A percentile compares a stretch with the other conserved stretches of the same genome.
phyloP scores from a whole-genome alignment of 202 grass and related monocot species.

The Carex arenaria region DNA sequence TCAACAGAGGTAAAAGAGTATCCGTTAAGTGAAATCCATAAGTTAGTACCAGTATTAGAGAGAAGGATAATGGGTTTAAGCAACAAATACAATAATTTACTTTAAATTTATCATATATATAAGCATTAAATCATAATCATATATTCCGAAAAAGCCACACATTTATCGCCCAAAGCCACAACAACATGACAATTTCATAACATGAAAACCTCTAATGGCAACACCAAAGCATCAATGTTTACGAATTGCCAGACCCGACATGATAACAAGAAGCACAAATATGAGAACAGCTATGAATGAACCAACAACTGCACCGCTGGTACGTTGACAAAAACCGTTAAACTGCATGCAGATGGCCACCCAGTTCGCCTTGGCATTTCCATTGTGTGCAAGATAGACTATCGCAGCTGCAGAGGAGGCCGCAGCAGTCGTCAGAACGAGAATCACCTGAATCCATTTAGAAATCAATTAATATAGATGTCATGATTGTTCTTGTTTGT shows the following conservation, averaged over 20 bases:
- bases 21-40: too few species aligned
- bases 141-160: neutral
- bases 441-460: conserved; percentile 41
- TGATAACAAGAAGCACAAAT: conserved; percentile 52
- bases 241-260: conserved; percentile 46
- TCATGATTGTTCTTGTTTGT: neutral
- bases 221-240: conserved; percentile 15
- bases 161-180: neutral
- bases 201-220: too few species aligned
- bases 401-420: conserved; percentile 52
- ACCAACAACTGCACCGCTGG: conserved; percentile 68
- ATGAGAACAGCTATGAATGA: conserved; percentile 77
- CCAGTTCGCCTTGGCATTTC: conserved; percentile 64
- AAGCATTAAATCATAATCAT: conserved; percentile 12
- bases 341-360: conserved; percentile 85
- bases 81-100: neutral
- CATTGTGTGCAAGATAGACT: conserved; percentile 73
- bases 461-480: neutral
- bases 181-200: neutral
- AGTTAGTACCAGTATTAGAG: too few species aligned
- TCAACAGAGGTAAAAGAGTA: too few species aligned
- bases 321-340: conserved; percentile 73
- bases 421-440: conserved; percentile 35
- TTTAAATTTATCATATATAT: neutral
- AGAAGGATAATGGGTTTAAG: too few species aligned